Evolutionary conservation across 495 filamentous ascomycete genomes (phyloP).

Genomic region (Cenococcum geophilum): DNA sequence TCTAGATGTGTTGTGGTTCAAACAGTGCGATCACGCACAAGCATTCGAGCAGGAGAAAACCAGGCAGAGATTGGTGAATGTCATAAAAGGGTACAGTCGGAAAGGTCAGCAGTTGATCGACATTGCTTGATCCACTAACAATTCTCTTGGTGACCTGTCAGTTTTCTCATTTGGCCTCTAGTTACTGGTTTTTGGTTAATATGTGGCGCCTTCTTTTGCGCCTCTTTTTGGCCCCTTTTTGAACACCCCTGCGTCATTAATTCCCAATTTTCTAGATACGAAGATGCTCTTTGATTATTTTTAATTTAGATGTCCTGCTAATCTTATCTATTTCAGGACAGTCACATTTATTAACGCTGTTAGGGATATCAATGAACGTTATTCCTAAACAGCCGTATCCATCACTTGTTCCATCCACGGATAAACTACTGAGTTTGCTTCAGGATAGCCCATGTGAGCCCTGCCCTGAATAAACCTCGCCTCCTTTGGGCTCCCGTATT

Average conservation of each 20-base stretch:
- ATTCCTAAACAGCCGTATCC: not conserved
- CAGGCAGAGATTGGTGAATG: conserved; percentile 40
- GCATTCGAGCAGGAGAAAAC: conserved; percentile 51
- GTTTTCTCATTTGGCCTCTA: too few species aligned
- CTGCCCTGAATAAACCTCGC: conserved; percentile 41
- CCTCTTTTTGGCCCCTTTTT: too few species aligned
- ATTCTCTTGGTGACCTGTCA: not conserved
- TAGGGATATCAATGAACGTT: too few species aligned
- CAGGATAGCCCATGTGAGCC: conserved; percentile 25
- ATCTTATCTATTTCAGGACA: too few species aligned
- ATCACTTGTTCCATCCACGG: conserved; percentile 27
- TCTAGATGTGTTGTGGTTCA: conserved; percentile 57
- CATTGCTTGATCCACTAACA: not conserved
- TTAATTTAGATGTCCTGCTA: too few species aligned
- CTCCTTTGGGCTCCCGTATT: conserved; percentile 69
- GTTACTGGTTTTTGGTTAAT: too few species aligned
- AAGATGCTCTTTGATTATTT: too few species aligned
- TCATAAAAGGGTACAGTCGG: conserved; percentile 40
- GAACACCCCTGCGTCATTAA: too few species aligned
- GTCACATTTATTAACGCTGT: too few species aligned
- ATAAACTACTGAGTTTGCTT: conserved; percentile 20
- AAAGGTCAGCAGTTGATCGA: not conserved
- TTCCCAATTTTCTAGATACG: too few species aligned
- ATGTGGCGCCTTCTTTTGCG: too few species aligned
- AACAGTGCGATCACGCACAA: conserved; percentile 60